Conservation (phyloP, 176 grass and related monocot species). For the Cenchrus americanus region DNA sequence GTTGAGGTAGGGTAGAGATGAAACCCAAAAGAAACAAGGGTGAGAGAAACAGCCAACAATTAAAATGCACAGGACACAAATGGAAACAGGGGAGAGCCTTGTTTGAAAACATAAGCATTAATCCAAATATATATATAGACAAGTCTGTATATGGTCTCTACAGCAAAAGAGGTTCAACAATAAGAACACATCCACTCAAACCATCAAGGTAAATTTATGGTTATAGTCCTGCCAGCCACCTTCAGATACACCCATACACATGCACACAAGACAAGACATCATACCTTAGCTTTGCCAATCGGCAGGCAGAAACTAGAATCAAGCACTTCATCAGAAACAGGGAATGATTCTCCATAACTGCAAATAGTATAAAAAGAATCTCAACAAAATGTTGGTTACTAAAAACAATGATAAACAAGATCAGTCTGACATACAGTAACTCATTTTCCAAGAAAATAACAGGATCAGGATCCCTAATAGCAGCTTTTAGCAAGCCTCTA, state of each 20-base stretch:
- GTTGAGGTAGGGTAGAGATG: too few relatives aligned
- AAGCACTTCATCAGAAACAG: slow-evolving; percentile 88
- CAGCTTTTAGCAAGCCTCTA: slow-evolving; percentile 92
- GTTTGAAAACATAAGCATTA: neutral
- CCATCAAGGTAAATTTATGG: slow-evolving; percentile 1
- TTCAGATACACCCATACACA: slow-evolving; percentile 6
- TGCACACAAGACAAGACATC: slow-evolving; percentile 13
- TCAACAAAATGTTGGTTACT: slow-evolving; percentile 25
- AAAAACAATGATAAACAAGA: slow-evolving; percentile 30
- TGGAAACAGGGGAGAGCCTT: neutral
- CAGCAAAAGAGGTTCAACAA: neutral
- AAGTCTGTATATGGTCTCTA: slow-evolving; percentile 14
- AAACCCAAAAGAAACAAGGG: too few relatives aligned
- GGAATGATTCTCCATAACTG: slow-evolving; percentile 95
- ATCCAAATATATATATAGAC: slow-evolving; percentile 24
- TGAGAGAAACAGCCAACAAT: too few relatives aligned
- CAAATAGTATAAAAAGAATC: slow-evolving; percentile 34
- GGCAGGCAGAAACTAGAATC: slow-evolving; percentile 96
- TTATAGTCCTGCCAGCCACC: neutral
- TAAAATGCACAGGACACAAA: slow-evolving; percentile 25
- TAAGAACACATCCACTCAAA: neutral
- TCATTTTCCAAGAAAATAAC: slow-evolving; percentile 99
- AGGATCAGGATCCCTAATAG: slow-evolving; percentile 93
- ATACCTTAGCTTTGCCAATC: slow-evolving; percentile 98
- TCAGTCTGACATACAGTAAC: slow-evolving; percentile 65